Percentiles rank a stretch among this genome's conserved stretches.
Conservation (phyloP, 768 basidiomycete species). For the Termitomyces sp. region DNA sequence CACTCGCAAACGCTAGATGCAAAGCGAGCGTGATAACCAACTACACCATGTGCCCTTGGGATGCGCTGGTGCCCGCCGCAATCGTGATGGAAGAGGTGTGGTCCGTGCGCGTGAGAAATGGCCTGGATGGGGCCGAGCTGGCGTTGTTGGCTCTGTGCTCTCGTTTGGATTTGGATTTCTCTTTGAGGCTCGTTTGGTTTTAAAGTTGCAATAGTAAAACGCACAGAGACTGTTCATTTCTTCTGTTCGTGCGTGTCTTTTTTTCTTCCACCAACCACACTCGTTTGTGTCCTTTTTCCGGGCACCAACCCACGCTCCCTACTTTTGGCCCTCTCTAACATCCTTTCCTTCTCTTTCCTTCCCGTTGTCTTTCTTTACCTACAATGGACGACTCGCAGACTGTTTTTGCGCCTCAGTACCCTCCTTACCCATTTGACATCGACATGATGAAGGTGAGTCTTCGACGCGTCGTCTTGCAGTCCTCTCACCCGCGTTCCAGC, state of each 20-base stretch:
- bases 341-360: slow-evolving; percentile 39
- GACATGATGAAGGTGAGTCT: slow-evolving; percentile 85
- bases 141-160: neutral
- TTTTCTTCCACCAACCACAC: slow-evolving; percentile 21
- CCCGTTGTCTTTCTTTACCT: slow-evolving; percentile 28
- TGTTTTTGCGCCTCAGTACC: slow-evolving; percentile 64
- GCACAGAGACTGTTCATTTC: slow-evolving; percentile 15
- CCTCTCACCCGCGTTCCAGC: slow-evolving; percentile 35
- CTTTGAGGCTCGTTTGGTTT: slow-evolving; percentile 13
- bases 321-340: slow-evolving; percentile 41
- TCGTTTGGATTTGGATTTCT: slow-evolving; percentile 14
- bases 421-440: slow-evolving; percentile 72
- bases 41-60: slow-evolving; percentile 15
- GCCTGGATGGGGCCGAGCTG: neutral
- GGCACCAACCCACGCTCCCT: slow-evolving; percentile 42
- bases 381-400: slow-evolving; percentile 74
- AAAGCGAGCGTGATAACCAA: slow-evolving; percentile 16
- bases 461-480: no score
- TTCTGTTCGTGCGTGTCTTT: slow-evolving; percentile 27
- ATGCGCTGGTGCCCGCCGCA: no score
- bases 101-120: slow-evolving; percentile 16
- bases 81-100: neutral
- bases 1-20: slow-evolving; percentile 10
- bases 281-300: slow-evolving; percentile 24
- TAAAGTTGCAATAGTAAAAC: slow-evolving; percentile 14